Conservation (phyloP, 805 yeast genomes). For the Starmerella stellata region DNA sequence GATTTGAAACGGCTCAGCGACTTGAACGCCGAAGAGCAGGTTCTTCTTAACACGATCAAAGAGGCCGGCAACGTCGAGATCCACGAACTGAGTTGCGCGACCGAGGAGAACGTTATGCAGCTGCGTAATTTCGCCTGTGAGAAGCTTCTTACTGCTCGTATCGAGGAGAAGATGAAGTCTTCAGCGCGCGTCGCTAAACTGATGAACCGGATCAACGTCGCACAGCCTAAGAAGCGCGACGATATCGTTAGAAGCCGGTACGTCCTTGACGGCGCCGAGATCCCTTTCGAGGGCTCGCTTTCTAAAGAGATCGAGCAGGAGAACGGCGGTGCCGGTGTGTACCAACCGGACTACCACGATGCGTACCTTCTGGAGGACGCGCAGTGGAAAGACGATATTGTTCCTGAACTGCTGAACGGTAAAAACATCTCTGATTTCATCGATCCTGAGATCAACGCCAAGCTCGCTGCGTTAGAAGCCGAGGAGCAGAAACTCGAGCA, state of each 20-base stretch:
- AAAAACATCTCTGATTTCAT: conserved; percentile 92
- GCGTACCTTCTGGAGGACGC: conserved; percentile 84
- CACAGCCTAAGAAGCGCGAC: conserved; percentile 78
- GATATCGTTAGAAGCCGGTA: conserved; percentile 53
- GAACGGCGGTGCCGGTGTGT: conserved; percentile 98
- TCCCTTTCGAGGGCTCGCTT: conserved; percentile 51
- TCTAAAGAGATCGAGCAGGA: conserved; percentile 82
- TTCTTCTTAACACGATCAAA: conserved; percentile 44
- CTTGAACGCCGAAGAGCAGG: conserved; percentile 57
- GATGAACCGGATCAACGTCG: conserved; percentile 86
- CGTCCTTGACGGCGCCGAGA: conserved; percentile 69
- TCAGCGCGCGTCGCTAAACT: conserved; percentile 75
- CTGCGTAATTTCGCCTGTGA: conserved; percentile 97
- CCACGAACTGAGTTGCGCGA: conserved; percentile 81
- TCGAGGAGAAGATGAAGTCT: conserved; percentile 90
- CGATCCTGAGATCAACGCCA: conserved; percentile 87
- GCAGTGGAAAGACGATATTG: conserved; percentile 90
- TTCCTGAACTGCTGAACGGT: conserved; percentile 95
- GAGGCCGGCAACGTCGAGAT: conserved; percentile 62
- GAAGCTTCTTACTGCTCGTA: conserved; percentile 81
- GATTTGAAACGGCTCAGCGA: conserved; percentile 80
- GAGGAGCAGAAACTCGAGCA: conserved; percentile 87
- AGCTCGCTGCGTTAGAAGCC: conserved; percentile 85
- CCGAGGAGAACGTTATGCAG: conserved; percentile 86
- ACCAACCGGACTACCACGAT: conserved; percentile 80